Conservation (phyloP, 2,329 filamentous ascomycete species). For the Parafenestella ontariensis region DNA sequence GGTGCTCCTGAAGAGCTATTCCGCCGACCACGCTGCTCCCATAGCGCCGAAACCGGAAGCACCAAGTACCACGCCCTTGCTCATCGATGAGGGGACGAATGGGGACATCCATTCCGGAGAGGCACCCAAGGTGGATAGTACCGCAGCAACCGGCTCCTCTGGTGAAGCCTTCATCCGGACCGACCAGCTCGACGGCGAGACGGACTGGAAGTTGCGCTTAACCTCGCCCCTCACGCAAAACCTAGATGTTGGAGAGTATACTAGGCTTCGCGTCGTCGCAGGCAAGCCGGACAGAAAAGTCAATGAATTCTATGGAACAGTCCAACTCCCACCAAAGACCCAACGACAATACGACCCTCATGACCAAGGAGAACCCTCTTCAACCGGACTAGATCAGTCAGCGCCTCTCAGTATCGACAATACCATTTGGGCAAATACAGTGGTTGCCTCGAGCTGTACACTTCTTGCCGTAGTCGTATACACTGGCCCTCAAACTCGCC, state of each 20-base stretch:
- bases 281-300: conserved; percentile 93
- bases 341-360: conserved; percentile 57
- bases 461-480: conserved; percentile 92
- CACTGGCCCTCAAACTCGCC: conserved; percentile 91
- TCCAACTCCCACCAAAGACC: conserved; percentile 71
- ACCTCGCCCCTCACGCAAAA: conserved; percentile 85
- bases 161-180: conserved; percentile 97
- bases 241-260: conserved; percentile 75
- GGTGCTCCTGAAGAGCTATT: conserved; percentile 84
- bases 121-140: conserved; percentile 20
- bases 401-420: conserved; percentile 90
- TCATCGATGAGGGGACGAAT: conserved; percentile 26
- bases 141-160: conserved; percentile 49
- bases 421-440: conserved; percentile 97
- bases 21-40: conserved; percentile 37
- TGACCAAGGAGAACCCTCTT: conserved; percentile 30
- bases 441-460: conserved; percentile 89
- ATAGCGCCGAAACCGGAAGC: conserved; percentile 4
- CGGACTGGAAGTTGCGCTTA: conserved; percentile 95
- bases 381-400: conserved; percentile 55
- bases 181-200: conserved; percentile 96
- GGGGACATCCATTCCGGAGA: conserved; percentile 17
- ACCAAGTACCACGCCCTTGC: conserved; percentile 13
- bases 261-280: conserved; percentile 72
- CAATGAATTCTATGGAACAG: conserved; percentile 91